Base-by-base conservation (phyloP, 345 rosid genomes). In the Abelmoschus esculentus region DNA sequence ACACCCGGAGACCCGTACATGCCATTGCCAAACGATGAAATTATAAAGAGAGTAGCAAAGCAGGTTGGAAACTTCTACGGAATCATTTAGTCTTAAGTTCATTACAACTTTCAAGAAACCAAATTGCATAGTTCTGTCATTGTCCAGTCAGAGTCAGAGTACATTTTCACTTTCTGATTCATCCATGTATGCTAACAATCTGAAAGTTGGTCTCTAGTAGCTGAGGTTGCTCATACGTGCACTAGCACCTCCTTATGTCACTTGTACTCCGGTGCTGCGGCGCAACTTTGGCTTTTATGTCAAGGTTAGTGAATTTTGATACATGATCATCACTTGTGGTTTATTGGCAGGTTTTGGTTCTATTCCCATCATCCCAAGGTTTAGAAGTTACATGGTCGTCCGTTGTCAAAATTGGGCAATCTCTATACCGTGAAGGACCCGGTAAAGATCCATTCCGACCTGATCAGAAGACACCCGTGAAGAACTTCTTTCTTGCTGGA, bases 381-480 rank as follows among this genome's bases (percentile, higher is more conserved):
- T 77, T 95, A 69, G 90, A 88, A 81, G 79, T 95, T 31, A 88
- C 69, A 5, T 91, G 99, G 99, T 88, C 97, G 61, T 89, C 99
- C 0, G 99, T 95, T 36, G 99, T 91, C 59, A 95, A 95, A 78
- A 87, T 91, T 7, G 96, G 88, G 50, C 97, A 95, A 79, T 91
- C 99, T 32, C 74, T 95, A 52, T 95, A 95, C 59, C 97, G 97
- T 0, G 99, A 95, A 76, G 99, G 87, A 71, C 96, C 96, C 0
- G 97, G 97, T 4, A 89, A 89, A 80, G 99, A 91, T 80, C 99
- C 99, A 60, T 89, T 89, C 78, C 78, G 99, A 71, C 99, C 99
- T 1, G 93, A 95, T 83, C 97, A 95, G 75, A 95, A 79, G 83
- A 91, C 98, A 2, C 98, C 98, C 0, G 74, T 91, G 34, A 87